Conservation (phyloP, 1,139 yeast species). For the Saccharomycopsis phalli region DNA sequence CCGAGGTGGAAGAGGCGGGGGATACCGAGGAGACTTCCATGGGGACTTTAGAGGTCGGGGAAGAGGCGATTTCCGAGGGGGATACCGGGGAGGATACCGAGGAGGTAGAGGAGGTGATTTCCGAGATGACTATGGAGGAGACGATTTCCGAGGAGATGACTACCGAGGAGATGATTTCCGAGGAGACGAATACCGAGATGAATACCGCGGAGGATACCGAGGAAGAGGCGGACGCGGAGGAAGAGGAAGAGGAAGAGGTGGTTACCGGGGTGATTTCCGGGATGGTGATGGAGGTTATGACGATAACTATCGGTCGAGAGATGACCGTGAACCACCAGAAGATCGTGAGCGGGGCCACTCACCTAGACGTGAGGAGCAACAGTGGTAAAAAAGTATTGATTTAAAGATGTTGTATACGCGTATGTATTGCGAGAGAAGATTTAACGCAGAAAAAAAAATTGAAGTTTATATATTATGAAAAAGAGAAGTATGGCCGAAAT, state of each 20-base stretch:
- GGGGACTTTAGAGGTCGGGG: constrained; percentile 30
- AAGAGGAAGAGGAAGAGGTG: constrained; percentile 27
- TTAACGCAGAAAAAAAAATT: too few species aligned
- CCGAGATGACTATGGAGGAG: constrained; percentile 28
- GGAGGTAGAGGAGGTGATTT: constrained; percentile 27
- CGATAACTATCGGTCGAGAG: constrained; percentile 24
- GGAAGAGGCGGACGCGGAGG: constrained; percentile 25
- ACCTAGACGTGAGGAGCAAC: constrained; percentile 24
- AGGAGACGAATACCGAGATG: constrained; percentile 33
- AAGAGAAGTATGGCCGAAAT: too few species aligned
- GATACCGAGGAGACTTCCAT: constrained; percentile 42
- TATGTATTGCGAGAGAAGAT: too few species aligned
- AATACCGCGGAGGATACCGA: constrained; percentile 29
- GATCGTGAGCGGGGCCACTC: constrained; percentile 20
- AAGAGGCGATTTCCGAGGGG: constrained; percentile 31
- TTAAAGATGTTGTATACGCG: too few species aligned
- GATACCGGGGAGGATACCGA: constrained; percentile 22
- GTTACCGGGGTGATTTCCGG: constrained; percentile 29
- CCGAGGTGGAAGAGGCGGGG: constrained; percentile 26
- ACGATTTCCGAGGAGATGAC: constrained; percentile 40
- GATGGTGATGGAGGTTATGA: constrained; percentile 28
- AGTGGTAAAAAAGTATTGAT: too few species aligned
- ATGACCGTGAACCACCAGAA: constrained; percentile 24
- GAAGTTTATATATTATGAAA: too few species aligned
- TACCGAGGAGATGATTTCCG: constrained; percentile 40